phyloP scores from a whole-genome alignment of 2,329 filamentous ascomycete genomes.

The Aspergillus japonicus region DNA sequence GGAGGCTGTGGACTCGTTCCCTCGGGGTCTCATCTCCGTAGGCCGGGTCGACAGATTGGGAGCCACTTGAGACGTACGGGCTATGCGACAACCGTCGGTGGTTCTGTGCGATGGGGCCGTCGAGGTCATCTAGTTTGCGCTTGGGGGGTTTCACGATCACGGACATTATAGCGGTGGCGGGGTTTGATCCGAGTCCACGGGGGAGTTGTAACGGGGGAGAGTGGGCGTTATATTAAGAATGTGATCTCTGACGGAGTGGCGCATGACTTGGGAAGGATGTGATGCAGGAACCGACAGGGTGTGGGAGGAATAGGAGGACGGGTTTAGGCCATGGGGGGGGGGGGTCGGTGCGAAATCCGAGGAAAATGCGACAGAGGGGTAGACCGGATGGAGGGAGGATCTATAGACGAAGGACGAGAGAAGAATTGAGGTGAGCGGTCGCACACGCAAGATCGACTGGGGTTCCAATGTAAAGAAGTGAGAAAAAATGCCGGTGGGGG shows the following conservation, averaged over 20 bases:
- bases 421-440: neutral
- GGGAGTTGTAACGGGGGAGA: neutral
- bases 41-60: neutral
- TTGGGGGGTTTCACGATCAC: constrained; percentile 33
- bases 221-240: neutral
- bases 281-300: neutral
- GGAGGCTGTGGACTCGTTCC: neutral
- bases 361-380: neutral
- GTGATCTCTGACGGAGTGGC: neutral
- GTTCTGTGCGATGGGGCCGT: constrained; percentile 20
- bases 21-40: neutral
- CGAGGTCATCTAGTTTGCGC: constrained; percentile 31
- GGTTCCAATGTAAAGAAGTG: too few species aligned
- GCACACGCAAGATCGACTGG: too few species aligned
- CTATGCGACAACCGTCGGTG: constrained; percentile 7
- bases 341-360: neutral
- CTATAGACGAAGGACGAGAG: neutral
- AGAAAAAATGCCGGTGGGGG: neutral
- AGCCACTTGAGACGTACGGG: neutral
- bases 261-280: neutral
- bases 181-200: neutral
- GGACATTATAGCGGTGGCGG: constrained; percentile 24
- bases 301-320: neutral
- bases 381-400: neutral
- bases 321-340: neutral